Conservation (phyloP, 768 basidiomycete species). For the Tubosaeta sp. region DNA sequence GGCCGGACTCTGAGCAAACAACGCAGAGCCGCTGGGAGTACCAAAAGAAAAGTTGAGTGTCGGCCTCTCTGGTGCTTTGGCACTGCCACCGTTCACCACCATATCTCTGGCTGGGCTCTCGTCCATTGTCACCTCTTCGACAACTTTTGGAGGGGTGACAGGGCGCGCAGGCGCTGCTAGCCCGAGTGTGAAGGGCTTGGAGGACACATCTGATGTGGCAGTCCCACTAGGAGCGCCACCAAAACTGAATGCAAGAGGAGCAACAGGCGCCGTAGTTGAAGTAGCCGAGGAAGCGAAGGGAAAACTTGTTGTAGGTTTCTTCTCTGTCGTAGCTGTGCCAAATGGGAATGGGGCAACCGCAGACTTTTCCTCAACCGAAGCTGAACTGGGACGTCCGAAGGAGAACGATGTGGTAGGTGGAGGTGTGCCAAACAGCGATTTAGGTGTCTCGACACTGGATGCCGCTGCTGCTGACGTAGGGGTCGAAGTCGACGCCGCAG, state of each 20-base stretch:
- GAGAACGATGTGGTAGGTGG: conserved; percentile 35
- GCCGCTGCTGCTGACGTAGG: conserved; percentile 5
- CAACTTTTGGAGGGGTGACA: conserved; percentile 62
- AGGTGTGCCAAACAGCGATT: conserved; percentile 38
- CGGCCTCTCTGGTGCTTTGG: conserved; percentile 37
- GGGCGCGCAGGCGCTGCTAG: conserved; percentile 40
- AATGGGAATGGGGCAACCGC: conserved; percentile 23
- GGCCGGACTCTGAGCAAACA: conserved; percentile 34
- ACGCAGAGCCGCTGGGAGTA: conserved; percentile 31
- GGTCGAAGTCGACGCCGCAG: conserved; percentile 5
- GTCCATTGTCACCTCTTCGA: conserved; percentile 73
- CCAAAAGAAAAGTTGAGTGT: conserved; percentile 49
- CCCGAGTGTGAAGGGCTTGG: conserved; percentile 56
- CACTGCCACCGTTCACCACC: conserved; percentile 35
- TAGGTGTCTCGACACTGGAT: conserved; percentile 34
- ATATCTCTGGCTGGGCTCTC: conserved; percentile 72
- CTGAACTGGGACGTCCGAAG: conserved; percentile 36
- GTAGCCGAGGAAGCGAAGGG: conserved; percentile 39
- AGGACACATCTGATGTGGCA: conserved; percentile 40
- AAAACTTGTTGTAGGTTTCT: conserved; percentile 38
- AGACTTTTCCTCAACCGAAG: conserved; percentile 23
- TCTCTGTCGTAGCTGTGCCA: conserved; percentile 31
- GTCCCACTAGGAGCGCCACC: conserved; percentile 35
- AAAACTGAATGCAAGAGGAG: conserved; percentile 44
- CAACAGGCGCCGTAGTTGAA: conserved; percentile 30